These are phyloP conservation scores for Atkinsonella texensis DNA, from an alignment of 2,329 filamentous ascomycete genomes.

Conservation along the genomic window DNA sequence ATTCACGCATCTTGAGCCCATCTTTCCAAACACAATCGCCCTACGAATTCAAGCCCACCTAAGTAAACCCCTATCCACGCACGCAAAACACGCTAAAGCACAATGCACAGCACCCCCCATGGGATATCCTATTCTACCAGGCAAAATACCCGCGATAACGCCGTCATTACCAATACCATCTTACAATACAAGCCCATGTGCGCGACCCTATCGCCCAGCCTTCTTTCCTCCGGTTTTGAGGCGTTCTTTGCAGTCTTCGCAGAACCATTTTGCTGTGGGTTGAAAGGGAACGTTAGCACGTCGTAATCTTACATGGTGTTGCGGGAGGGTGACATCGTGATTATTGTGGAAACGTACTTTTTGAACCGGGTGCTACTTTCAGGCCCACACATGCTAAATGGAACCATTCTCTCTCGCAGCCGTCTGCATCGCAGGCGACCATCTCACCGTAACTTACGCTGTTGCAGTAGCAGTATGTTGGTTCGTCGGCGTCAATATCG, in stretches of 20 bases:
- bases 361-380: constrained; percentile 64
- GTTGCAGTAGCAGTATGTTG: constrained; percentile 69
- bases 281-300: constrained; percentile 1
- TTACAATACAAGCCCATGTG: no score
- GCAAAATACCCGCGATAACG: not conserved
- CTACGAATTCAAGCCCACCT: not conserved
- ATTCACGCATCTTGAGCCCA: no score
- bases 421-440: constrained; percentile 67
- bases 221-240: constrained; percentile 45
- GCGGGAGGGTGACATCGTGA: not conserved
- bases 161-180: not conserved
- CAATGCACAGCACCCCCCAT: not conserved
- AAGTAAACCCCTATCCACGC: not conserved
- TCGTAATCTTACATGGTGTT: constrained; percentile 15
- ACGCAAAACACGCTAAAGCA: not conserved
- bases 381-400: constrained; percentile 72
- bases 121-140: not conserved
- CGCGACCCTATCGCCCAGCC: constrained; percentile 26
- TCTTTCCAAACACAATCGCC: not conserved
- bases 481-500: constrained; percentile 58
- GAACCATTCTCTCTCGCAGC: constrained; percentile 70
- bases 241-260: constrained; percentile 63
- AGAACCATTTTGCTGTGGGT: constrained; percentile 63
- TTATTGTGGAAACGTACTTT: constrained; percentile 42
- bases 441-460: constrained; percentile 73